These are phyloP conservation scores for Mycena latifolia DNA, from an alignment of 768 basidiomycete genomes.

Conservation along the genomic window DNA sequence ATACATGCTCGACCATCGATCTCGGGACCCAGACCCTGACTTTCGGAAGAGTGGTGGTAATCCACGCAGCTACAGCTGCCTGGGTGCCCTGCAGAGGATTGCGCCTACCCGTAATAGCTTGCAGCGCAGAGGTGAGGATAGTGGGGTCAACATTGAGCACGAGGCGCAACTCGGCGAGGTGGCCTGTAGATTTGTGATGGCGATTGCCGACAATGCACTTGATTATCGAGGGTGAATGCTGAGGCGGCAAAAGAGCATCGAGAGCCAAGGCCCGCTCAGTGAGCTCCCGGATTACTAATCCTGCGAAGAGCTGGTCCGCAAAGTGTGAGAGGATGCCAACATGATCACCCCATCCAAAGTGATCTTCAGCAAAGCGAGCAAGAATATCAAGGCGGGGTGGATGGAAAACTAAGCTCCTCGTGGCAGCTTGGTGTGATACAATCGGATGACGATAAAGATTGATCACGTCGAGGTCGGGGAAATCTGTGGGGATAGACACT, in stretches of 20 bases:
- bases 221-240: background rate
- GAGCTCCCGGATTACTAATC: conserved; percentile 21
- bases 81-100: background rate
- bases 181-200: conserved; percentile 13
- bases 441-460: conserved; percentile 53
- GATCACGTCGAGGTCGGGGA: conserved; percentile 50
- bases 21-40: conserved; percentile 13
- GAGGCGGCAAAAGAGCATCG: background rate
- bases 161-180: conserved; percentile 19
- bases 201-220: conserved; percentile 6
- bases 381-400: conserved; percentile 16
- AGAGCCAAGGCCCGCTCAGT: background rate
- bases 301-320: conserved; percentile 16
- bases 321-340: conserved; percentile 24
- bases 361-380: conserved; percentile 16
- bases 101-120: conserved; percentile 5
- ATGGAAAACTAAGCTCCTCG: background rate
- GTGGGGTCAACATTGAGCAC: background rate
- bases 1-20: conserved; percentile 21
- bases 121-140: conserved; percentile 5
- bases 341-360: conserved; percentile 24
- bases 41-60: background rate
- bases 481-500: conserved; percentile 39
- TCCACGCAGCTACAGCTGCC: conserved; percentile 6
- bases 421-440: conserved; percentile 17